Percentiles rank a stretch among this genome's conserved stretches.
Evolutionary conservation across 495 filamentous ascomycete genomes (phyloP).

Genomic region (Chaetomium tenue): DNA sequence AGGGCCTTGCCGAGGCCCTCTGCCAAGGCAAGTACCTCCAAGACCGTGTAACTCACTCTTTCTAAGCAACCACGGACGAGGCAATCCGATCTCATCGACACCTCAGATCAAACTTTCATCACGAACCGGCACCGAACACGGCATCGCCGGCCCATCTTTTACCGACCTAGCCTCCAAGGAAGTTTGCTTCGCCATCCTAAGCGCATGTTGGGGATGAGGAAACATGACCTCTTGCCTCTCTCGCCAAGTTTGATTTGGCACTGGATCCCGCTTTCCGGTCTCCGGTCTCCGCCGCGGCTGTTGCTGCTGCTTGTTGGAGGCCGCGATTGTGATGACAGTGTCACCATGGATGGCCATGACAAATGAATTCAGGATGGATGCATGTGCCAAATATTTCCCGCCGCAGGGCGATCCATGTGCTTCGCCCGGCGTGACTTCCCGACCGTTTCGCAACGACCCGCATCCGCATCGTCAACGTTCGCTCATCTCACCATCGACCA

Average conservation of each 20-base stretch:
- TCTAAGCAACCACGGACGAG: neutral
- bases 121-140: neutral
- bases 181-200: constrained; percentile 10
- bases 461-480: neutral
- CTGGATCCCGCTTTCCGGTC: neutral
- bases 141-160: neutral
- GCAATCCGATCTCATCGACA: neutral
- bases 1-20: neutral
- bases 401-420: neutral
- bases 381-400: neutral
- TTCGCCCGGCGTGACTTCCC: constrained; percentile 10
- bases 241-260: constrained; percentile 4
- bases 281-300: neutral
- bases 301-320: neutral
- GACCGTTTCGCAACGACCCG: constrained; percentile 1
- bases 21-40: neutral
- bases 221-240: neutral
- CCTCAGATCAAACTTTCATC: neutral
- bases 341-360: neutral
- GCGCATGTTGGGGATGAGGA: neutral
- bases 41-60: neutral
- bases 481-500: constrained; percentile 6
- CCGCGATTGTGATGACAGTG: neutral
- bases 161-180: too few relatives aligned
- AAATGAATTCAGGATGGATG: neutral